Evolutionary conservation across 2,329 filamentous ascomycete genomes (phyloP), one percentile per base, ranked within the genome.

Genomic region (Aspergillus quadrilineatus): DNA sequence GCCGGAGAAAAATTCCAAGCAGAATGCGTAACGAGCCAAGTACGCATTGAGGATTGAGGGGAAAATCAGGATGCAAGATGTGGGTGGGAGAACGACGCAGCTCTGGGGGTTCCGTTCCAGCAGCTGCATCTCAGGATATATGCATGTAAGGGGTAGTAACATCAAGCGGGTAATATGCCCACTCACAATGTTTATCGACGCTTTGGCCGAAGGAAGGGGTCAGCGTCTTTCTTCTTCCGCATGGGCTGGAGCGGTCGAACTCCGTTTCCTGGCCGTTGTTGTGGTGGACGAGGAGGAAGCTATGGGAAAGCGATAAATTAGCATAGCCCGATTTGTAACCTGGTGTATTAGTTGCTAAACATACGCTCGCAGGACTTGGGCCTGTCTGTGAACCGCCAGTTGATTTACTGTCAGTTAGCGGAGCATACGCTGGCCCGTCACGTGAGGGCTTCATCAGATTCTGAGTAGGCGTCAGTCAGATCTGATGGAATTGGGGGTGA

Each of bases 121-220:
- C 22, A 9, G 32, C 32, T 28, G 46, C 17, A 50, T 17, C 22
- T 9, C 47, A 29, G 17, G 46, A 34, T 45, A 44, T 42, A 15
- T 41, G 44, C 12, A 30, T 37, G 43, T 37, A 48, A 39, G 15
- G 32, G 32, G 14, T 14, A 41, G 30, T 42, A 14, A 28, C 5
- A 32, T 30, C 10, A 37, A 29, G 43, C 30, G 30, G 15, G n/a
- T 36, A 49, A 8, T 26, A 34, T 50, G 30, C 15, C 54, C 32
- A 34, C 45, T 32, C 6, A 17, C 22, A 10, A 22, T 61, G 6
- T 52, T 49, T 61, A 63, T 61, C 69, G 69, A 54, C 68, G 65
- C 59, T 74, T 76, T 14, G 74, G 74, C 37, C 74, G 67, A 57
- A 77, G 76, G 57, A 77, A 77, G 3, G 73, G 73, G 53, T 76